phyloP scores from a whole-genome alignment of 177 flowering plant species.

The Vitis hybrid region DNA sequence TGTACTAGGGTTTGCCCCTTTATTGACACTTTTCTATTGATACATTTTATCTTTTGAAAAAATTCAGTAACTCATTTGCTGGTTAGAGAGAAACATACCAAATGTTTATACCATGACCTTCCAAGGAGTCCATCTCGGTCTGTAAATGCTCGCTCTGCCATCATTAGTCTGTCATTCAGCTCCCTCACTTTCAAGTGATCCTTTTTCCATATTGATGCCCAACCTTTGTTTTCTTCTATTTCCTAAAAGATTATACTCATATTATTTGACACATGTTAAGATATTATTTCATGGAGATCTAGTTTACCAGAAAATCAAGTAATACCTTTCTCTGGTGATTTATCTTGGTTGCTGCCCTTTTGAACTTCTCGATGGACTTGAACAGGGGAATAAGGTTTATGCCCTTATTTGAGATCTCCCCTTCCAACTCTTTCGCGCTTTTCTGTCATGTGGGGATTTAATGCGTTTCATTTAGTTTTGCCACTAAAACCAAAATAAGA shows the following conservation, averaged over 20 bases:
- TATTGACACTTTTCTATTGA: too few relatives aligned
- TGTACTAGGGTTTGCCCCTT: too few relatives aligned
- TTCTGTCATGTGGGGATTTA: constrained; percentile 29
- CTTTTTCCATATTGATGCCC: constrained; percentile 44
- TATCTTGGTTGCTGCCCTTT: constrained; percentile 49
- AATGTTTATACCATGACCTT: constrained; percentile 74
- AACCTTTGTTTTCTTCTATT: constrained; percentile 34
- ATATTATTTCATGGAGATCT: background rate
- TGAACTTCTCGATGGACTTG: constrained; percentile 57
- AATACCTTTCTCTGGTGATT: constrained; percentile 49
- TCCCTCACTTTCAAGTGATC: constrained; percentile 43
- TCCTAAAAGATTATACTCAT: constrained; percentile 28
- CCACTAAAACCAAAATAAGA: background rate
- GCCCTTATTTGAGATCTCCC: constrained; percentile 24
- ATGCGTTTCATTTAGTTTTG: constrained; percentile 8
- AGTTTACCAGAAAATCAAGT: background rate
- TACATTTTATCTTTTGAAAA: background rate
- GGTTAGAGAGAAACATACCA: constrained; percentile 44
- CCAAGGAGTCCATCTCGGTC: constrained; percentile 61
- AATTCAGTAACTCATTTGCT: background rate
- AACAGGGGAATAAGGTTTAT: constrained; percentile 49
- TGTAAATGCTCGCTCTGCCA: constrained; percentile 81
- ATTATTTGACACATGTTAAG: background rate
- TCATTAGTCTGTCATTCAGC: constrained; percentile 71
- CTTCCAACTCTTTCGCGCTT: constrained; percentile 44